Conservation (phyloP, 352 stramenopile species). For the Globisporangium ultimum region DNA sequence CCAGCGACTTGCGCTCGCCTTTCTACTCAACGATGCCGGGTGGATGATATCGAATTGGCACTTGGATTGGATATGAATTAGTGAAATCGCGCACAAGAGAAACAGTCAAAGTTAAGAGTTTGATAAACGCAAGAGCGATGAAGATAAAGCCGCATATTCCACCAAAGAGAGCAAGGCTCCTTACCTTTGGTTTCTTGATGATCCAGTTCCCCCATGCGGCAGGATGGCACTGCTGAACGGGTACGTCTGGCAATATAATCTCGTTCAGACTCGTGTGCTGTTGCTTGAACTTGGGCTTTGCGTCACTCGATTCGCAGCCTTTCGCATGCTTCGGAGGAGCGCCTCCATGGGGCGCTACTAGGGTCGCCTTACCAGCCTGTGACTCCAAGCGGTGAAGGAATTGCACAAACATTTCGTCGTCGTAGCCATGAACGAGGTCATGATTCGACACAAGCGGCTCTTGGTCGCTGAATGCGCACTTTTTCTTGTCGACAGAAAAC, state of each 20-base stretch:
- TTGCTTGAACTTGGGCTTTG: slow-evolving; percentile 15
- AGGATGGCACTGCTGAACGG: slow-evolving; percentile 41
- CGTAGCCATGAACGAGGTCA: slow-evolving; percentile 73
- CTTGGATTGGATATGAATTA: neutral
- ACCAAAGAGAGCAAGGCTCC: slow-evolving; percentile 12
- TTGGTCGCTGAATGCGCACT: slow-evolving; percentile 33
- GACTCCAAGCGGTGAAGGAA: slow-evolving; percentile 42
- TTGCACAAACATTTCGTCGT: slow-evolving; percentile 65
- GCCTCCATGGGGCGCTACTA: slow-evolving; percentile 2
- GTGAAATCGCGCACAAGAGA: too few relatives aligned
- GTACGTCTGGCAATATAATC: slow-evolving; percentile 34
- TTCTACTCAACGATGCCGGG: slow-evolving; percentile 37
- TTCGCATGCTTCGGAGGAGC: neutral
- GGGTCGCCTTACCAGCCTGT: neutral
- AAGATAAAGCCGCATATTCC: neutral
- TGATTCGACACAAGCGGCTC: slow-evolving; percentile 39
- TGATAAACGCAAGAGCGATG: too few relatives aligned
- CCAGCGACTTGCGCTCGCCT: slow-evolving; percentile 25
- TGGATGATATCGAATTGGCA: slow-evolving; percentile 36
- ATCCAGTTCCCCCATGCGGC: slow-evolving; percentile 65
- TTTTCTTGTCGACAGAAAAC: slow-evolving; percentile 20
- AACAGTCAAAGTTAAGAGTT: too few relatives aligned
- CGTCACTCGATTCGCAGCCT: slow-evolving; percentile 4
- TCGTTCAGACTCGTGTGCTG: slow-evolving; percentile 28
- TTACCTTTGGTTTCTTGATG: slow-evolving; percentile 43